Base-by-base conservation (phyloP, 2,329 filamentous ascomycete genomes). In the Endoconidiophora polonica region DNA sequence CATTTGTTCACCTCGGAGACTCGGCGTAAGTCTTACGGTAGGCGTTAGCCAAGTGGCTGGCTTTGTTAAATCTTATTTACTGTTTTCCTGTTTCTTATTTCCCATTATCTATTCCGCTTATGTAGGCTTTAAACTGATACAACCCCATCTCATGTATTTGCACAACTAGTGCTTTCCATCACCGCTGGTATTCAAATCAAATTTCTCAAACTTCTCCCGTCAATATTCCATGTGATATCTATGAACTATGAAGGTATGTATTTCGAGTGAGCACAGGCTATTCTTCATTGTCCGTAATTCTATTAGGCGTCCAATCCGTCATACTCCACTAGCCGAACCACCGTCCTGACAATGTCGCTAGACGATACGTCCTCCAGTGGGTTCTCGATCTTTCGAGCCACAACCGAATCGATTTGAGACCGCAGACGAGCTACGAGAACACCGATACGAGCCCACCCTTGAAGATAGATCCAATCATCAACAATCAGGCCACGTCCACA, bases 381-480 rank as follows among this genome's bases (percentile, higher is more conserved):
- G 55, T 84, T 79, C 61, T 88, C 85, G 45, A 95, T 78, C 64
- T 87, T 87, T 56, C 74, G 71, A 52, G 83, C 83, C 59, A 98
- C 75, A 54, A 93, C 71, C 56, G 81, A 77, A 66, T 98, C 91
- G 49, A 98, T 72, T 79, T 96, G 84, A 52, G 79, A 79, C 55
- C 91, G 74, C 56, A 98, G 65, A 55, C 90, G 72, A 43, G 82
- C 84, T 2, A 94, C 82, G 57, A 98, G 64, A 10, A 96, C 90
- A 26, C 90, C 91, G 55, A 98, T 91, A 44, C 91, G 76, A 1
- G 91, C 90, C 91, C 91, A 98, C 1, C 91, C 91, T 22, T 86
- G 74, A 29, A 98, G 67, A 36, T 72, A 64, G 49, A 96, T 69
- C 91, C 90, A 96, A 47, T 86, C 87, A 65, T 96, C 91, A 3